Conservation (phyloP, 768 basidiomycete species). For the Suillus tomentosus region DNA sequence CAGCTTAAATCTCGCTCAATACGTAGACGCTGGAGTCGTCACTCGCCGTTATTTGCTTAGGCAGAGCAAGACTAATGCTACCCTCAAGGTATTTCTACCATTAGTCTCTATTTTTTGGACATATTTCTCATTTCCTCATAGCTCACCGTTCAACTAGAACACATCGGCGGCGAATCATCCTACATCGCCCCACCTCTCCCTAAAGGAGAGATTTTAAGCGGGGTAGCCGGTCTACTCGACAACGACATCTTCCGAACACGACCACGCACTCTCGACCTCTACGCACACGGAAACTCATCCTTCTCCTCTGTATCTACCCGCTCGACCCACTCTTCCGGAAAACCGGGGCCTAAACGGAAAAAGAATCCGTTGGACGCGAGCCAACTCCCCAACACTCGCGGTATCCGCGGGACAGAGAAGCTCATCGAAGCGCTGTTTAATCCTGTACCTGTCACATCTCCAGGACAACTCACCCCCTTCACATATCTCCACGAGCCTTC, state of each 20-base stretch:
- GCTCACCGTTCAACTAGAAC: conserved; percentile 61
- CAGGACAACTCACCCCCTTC: conserved; percentile 33
- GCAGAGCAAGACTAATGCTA: conserved; percentile 80
- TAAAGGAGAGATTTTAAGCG: conserved; percentile 71
- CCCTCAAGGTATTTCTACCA: conserved; percentile 55
- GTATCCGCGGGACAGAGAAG: conserved; percentile 66
- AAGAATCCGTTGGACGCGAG: conserved; percentile 33
- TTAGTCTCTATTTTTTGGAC: background rate
- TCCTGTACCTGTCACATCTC: conserved; percentile 50
- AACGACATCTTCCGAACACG: conserved; percentile 55
- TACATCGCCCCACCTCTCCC: conserved; percentile 70
- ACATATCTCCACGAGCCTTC: conserved; percentile 38
- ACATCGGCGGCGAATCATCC: conserved; percentile 52
- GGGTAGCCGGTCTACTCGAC: conserved; percentile 62
- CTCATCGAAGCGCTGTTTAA: conserved; percentile 84
- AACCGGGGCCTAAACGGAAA: conserved; percentile 18
- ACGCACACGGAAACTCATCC: conserved; percentile 24
- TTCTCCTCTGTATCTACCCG: conserved; percentile 34
- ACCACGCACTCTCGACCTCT: conserved; percentile 53
- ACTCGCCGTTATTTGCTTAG: conserved; percentile 67
- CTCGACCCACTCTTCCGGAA: conserved; percentile 23
- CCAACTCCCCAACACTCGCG: conserved; percentile 52
- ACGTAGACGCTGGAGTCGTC: conserved; percentile 57
- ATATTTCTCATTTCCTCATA: background rate
- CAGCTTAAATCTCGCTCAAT: conserved; percentile 74